Evolutionary conservation across 1,284 basidiomycete genomes (phyloP), one percentile per base, ranked within the genome.

Genomic region (Irpex rosettiformis): DNA sequence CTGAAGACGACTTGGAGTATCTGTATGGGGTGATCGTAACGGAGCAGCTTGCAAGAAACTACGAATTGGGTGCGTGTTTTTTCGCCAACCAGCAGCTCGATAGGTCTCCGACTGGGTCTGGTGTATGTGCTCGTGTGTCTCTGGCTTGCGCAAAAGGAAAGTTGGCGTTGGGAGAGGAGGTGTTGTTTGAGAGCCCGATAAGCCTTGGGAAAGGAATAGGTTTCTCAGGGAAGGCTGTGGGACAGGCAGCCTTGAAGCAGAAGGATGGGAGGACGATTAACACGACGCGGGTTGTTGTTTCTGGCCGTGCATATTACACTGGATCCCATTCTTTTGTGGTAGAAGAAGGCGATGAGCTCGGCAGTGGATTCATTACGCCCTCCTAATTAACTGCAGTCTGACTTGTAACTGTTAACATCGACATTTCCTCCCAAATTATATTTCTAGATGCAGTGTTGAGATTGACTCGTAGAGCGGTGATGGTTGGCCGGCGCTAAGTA

Each of bases 41-140:
- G n/a, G 75, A 77, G 55, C 56, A 27, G 33, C 43, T 27, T 22
- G 61, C 55, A 5, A 61, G 42, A 25, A 63, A 60, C 11, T 58
- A 61, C 37, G 70, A 74, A 54, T 57, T 68, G 10, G 73, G 75
- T 18, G 58, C 75, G 22, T 75, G 74, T 59, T 76, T 77, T 62
- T 79, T 77, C 56, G 76, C 75, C 4, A 69, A 77, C 60, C 72
- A 73, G 57, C 73, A 77, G 65, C 65, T 79, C 28, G 77, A 79
- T 65, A 69, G 77, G 54, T 78, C 76, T 52, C 77, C 77, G 1
- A 73, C 71, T 3, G 77, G 77, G 5, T 76, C 74, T 6, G 73
- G 75, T 3, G 77, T 78, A 16, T 73, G 70, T 53, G 77, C 76
- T 5, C 72, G 76, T 1, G 69, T 77, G 3, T 75, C 76, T 1